Base-by-base conservation (phyloP, 176 grass and related monocot species). In the Pontederia paniculata region DNA sequence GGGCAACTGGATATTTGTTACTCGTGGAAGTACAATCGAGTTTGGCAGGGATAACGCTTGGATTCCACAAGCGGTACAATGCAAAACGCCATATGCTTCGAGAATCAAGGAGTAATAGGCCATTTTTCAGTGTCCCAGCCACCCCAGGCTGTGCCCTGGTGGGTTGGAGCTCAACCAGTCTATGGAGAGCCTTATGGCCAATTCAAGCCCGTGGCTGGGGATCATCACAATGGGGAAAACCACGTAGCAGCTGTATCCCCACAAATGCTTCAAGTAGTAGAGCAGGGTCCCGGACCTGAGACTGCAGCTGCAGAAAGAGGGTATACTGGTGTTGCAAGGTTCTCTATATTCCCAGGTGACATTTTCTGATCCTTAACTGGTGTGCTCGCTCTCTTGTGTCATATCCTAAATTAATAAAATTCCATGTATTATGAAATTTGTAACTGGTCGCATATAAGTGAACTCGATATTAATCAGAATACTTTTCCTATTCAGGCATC, bases 271-370 rank as follows among this genome's bases (percentile, higher is more conserved):
- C 70, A 78, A 21, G 25, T 61, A 9, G 50, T 77, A 54, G 79
- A 80, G 73, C 81, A 81, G 14, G 48, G 52, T 17, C 17, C 21
- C 20, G 42, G 48, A 17, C 17, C 21, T 19, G 45, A 8, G 66
- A 45, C 13, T 20, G 20, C 67, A 17, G 9, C 48, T 54, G 10
- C 57, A n/a, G 83, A 70, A 69, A 59, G 50, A 58, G 76, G 62
- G 23, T 57, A 51, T 69, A 65, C 63, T 72, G 64, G 73, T 21
- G 60, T 66, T 12, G 75, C 89, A 16, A 75, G 82, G 65, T 95
- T 89, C 70, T 85, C 78, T 4, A 58, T 85, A 42, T 79, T 82
- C 73, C 69, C 59, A 85, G 89, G 89, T 95, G 65, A 79, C 55
- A 42, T 48, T 55, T 62, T 47, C 50, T 60, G 17, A 57, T 19